Base-by-base conservation (phyloP, 495 filamentous ascomycete genomes). In the Penicillium bialowiezense region DNA sequence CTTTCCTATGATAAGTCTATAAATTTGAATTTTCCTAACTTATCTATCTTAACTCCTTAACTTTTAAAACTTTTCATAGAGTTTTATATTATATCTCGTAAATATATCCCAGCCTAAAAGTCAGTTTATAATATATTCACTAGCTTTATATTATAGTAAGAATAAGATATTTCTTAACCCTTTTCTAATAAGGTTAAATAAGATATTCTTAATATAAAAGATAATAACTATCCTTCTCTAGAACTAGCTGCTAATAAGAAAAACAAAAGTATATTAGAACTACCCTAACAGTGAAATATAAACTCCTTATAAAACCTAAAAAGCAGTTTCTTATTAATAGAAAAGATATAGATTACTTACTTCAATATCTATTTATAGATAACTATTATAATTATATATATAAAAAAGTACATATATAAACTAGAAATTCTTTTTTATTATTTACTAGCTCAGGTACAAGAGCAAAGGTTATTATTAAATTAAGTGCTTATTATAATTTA, bases 381-480 rank as follows among this genome's bases (percentile, higher is more conserved):
- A 41, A 62, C 40, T 49, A 31, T 26, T 45, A 65, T 44, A 32
- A 65, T 35, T 65, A 59, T 44, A 47, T 32, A 32, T 42, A 65
- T 48, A 23, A 65, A 32, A 41, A 52, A 41, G 53, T 37, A 44
- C 15, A 44, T 24, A 31, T 65, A 1, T 38, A 65, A 37, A 50
- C 51, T n/a, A 46, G 31, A 8, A 59, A 52, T 49, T 31, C 50
- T 34, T 54, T 65, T 7, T 36, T 38, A 29, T 18, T 65, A 3
- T 65, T 65, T 49, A 28, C 49, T 17, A 23, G 46, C 15, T 65
- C 44, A 5, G 54, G 41, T 32, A 7, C 40, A 17, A 53, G 55
- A 45, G 56, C 43, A 19, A 56, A 58, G 19, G 54, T 56, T 42
- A 45, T 60, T 4, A 32, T 65, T 7, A 48, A 62, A 36, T 62